phyloP scores from a whole-genome alignment of 805 yeast species.

The Priceomyces medius region DNA sequence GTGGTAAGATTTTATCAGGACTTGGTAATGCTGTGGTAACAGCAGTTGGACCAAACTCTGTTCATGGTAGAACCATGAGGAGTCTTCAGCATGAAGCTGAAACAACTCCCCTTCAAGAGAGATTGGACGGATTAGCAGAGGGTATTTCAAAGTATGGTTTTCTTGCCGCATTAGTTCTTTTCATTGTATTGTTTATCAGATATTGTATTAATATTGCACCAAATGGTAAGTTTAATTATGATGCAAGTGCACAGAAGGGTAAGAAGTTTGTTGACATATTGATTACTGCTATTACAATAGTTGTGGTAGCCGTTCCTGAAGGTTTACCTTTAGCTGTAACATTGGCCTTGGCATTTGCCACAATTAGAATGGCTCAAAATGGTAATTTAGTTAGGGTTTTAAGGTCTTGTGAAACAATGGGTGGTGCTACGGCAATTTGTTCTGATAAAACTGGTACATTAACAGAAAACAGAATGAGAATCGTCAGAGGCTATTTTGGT shows the following conservation, averaged over 20 bases:
- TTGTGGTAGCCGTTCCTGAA: conserved; percentile 99
- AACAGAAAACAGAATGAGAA: conserved; percentile 91
- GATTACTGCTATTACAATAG: conserved; percentile 86
- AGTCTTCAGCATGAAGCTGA: conserved; percentile 75
- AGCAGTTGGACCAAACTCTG: conserved; percentile 85
- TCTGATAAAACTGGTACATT: conserved; percentile 97
- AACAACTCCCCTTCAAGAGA: conserved; percentile 82
- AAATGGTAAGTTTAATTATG: conserved; percentile 43
- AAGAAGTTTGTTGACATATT: conserved; percentile 78
- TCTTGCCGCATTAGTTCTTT: conserved; percentile 77
- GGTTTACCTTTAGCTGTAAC: conserved; percentile 98
- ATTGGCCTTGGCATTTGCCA: conserved; percentile 93
- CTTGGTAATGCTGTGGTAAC: conserved; percentile 83
- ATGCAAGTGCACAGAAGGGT: conserved; percentile 73
- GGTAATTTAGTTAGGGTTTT: conserved; percentile 93
- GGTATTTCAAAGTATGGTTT: conserved; percentile 95
- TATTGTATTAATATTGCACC: conserved; percentile 63
- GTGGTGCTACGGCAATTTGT: conserved; percentile 95
- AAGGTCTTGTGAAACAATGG: conserved; percentile 97
- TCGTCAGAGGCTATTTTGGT: conserved; percentile 76
- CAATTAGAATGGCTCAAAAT: conserved; percentile 96
- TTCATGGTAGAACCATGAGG: conserved; percentile 89
- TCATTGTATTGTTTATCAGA: conserved; percentile 73
- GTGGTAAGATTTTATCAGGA: conserved; percentile 85
- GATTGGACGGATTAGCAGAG: conserved; percentile 80